phyloP scores from a whole-genome alignment of 1,284 basidiomycete species.

The Phellinidium pouzarii region DNA sequence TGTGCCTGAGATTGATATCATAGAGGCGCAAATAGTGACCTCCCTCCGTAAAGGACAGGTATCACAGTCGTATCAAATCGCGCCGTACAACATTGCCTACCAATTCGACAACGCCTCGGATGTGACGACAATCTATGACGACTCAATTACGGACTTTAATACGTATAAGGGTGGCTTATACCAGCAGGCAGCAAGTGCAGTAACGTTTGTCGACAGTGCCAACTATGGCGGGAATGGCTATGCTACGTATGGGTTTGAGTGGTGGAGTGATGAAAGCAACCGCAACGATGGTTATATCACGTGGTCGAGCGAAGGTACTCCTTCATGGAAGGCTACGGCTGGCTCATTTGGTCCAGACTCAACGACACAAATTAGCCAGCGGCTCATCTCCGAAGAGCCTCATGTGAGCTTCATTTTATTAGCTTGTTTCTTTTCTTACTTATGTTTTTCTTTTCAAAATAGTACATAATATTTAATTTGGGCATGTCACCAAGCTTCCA shows the following conservation, averaged over 20 bases:
- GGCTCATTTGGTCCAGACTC: conserved; percentile 34
- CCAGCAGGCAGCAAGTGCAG: conserved; percentile 39
- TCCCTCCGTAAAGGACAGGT: conserved; percentile 27
- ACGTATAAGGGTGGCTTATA: conserved; percentile 41
- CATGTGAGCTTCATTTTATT: conserved; percentile 29
- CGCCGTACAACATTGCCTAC: conserved; percentile 35
- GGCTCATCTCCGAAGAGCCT: conserved; percentile 47
- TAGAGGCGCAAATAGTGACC: conserved; percentile 40
- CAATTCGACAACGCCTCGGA: conserved; percentile 29
- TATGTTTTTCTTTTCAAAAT: not conserved
- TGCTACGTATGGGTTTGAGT: conserved; percentile 35
- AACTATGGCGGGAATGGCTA: conserved; percentile 27
- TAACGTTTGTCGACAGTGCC: conserved; percentile 29
- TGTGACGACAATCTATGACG: conserved; percentile 29
- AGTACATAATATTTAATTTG: conserved; percentile 40
- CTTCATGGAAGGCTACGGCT: conserved; percentile 40
- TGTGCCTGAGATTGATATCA: conserved; percentile 49
- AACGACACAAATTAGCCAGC: conserved; percentile 30
- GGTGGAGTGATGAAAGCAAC: conserved; percentile 31
- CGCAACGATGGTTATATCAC: conserved; percentile 39
- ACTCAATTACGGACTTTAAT: conserved; percentile 30
- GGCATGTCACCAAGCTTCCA: conserved; percentile 38
- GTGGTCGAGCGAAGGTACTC: conserved; percentile 39
- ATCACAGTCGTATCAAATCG: conserved; percentile 39
- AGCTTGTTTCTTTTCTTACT: not conserved